Evolutionary conservation across 2,329 filamentous ascomycete species (phyloP), one percentile per base, ranked within the genome.

Genomic region (Plenodomus tracheiphilus): DNA sequence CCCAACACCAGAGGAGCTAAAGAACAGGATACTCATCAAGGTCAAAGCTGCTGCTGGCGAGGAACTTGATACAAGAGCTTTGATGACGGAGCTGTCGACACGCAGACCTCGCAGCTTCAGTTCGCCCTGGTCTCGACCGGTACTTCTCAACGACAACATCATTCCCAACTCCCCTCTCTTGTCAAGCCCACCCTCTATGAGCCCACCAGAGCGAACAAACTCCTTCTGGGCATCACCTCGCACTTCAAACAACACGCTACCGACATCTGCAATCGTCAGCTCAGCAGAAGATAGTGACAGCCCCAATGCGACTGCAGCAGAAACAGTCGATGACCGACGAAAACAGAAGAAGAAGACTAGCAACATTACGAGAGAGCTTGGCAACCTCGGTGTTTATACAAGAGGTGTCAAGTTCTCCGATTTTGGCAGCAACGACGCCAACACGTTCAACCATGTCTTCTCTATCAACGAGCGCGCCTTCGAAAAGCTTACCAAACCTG

Each of bases 381-480:
- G 92, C 15, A 87, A 89, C 32, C 82, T 99, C 9, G 94, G 91
- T 21, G 89, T 97, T 3, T 88, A 87, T 60, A 80, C 83, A n/a
- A 80, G 82, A 55, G 85, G 85, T 19, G 83, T 96, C 71, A 96
- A 95, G 69, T 96, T 94, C 71, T 82, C 83, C 28, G 88, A 89
- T 36, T 96, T 96, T 66, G 84, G 86, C 47, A 82, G 83, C 11
- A 77, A 85, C 0, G 89, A 93, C 53, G 92, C 91, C 61, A 91
- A 90, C 75, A 84, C 85, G 36, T 94, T 85, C 77, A 97, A 97
- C 72, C 94, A 99, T 75, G 89, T 97, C 62, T 92, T 94, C 72
- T 97, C 94, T 0, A 91, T 97, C 74, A 90, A 91, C 69, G 94
- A 99, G 75, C 85, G 86, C 48, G 91, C 87, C 5, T 97, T 97